Evolutionary conservation across 805 yeast species (phyloP).

Genomic region (Candida koratica): DNA sequence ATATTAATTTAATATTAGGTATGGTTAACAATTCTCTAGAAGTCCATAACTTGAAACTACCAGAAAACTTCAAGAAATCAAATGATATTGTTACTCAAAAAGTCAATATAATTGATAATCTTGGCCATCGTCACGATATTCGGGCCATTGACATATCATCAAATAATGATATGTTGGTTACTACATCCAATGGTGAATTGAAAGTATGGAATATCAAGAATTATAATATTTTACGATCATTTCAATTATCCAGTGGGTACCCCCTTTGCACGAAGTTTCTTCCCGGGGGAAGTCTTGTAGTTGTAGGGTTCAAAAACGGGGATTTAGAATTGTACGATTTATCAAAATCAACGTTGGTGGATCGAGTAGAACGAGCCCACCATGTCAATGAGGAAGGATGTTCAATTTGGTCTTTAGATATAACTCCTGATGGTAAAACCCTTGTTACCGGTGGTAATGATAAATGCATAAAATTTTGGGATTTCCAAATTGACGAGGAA

Average conservation of each 20-base stretch:
- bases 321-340: slow-evolving; percentile 80
- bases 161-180: slow-evolving; percentile 75
- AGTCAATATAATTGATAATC: slow-evolving; percentile 58
- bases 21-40: slow-evolving; percentile 74
- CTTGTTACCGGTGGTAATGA: slow-evolving; percentile 94
- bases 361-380: slow-evolving; percentile 68
- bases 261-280: slow-evolving; percentile 75
- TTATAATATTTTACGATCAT: slow-evolving; percentile 73
- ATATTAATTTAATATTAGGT: slow-evolving; percentile 58
- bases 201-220: slow-evolving; percentile 85
- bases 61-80: slow-evolving; percentile 54
- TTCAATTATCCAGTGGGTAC: slow-evolving; percentile 71
- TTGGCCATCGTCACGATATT: slow-evolving; percentile 89
- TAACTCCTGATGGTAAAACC: slow-evolving; percentile 79
- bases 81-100: slow-evolving; percentile 43
- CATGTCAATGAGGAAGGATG: slow-evolving; percentile 43
- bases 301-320: slow-evolving; percentile 87
- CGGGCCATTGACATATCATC: slow-evolving; percentile 78
- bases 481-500: slow-evolving; percentile 63
- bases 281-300: slow-evolving; percentile 88
- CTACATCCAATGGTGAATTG: slow-evolving; percentile 86
- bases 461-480: slow-evolving; percentile 87
- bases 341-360: slow-evolving; percentile 72
- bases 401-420: slow-evolving; percentile 88
- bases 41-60: slow-evolving; percentile 53